phyloP scores from a whole-genome alignment of 2,329 filamentous ascomycete genomes.

The Emydomyces testavorans region DNA sequence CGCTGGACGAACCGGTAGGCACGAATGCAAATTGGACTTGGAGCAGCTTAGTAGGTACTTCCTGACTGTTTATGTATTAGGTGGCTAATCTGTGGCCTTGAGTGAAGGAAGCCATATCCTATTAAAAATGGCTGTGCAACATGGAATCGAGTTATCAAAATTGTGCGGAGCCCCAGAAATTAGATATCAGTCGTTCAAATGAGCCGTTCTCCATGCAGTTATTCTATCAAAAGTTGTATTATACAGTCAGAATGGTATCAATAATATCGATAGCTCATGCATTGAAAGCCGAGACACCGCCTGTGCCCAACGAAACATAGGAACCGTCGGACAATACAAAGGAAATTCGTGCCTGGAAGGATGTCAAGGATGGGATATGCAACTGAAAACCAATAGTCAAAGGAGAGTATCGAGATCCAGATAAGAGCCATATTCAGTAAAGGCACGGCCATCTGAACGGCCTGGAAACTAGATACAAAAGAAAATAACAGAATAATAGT shows the following conservation, averaged over 20 bases:
- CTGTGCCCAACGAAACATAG: not conserved
- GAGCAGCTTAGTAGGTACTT: not conserved
- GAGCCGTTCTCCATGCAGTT: not conserved
- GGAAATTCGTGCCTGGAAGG: conserved; percentile 7
- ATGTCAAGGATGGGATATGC: conserved; percentile 1
- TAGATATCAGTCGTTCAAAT: not conserved
- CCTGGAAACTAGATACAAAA: conserved; percentile 1
- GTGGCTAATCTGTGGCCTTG: not conserved
- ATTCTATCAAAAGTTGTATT: not conserved
- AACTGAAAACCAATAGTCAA: not conserved
- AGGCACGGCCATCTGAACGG: conserved; percentile 2
- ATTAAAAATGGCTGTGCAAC: no score
- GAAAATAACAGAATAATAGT: conserved; percentile 1
- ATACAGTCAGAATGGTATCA: not conserved
- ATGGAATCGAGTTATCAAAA: no score
- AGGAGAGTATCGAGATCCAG: not conserved
- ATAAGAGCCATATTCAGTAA: not conserved
- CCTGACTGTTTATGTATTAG: not conserved
- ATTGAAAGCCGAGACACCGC: not conserved
- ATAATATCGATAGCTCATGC: not conserved
- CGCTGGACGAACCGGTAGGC: not conserved
- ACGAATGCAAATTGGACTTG: no score
- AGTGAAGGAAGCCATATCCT: no score
- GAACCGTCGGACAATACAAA: not conserved
- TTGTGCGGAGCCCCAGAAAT: not conserved